These are phyloP conservation scores for Petunia hybrid DNA, from an alignment of 305 asterid species.

Conservation along the genomic window DNA sequence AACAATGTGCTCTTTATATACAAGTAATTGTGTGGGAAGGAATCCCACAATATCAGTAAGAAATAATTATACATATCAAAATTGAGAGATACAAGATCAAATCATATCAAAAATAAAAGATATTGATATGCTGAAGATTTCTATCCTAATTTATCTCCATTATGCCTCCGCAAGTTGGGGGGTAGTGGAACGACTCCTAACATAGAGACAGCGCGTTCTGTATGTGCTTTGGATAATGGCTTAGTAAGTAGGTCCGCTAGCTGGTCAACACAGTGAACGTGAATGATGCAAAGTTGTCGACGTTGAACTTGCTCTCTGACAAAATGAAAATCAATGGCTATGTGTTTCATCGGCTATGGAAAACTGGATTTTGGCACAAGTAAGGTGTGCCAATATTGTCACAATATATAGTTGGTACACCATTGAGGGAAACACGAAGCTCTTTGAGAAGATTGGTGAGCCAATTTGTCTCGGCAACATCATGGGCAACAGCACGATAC, in stretches of 20 bases:
- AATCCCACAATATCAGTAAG: too few relatives aligned
- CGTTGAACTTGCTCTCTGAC: not conserved
- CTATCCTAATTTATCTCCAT: not conserved
- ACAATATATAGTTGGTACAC: not conserved
- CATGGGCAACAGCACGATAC: not conserved
- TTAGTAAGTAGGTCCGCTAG: not conserved
- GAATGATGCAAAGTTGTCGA: not conserved
- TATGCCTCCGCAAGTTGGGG: not conserved
- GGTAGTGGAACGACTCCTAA: not conserved
- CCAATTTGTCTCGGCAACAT: not conserved
- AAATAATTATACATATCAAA: too few relatives aligned
- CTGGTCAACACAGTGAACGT: not conserved
- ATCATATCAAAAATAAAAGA: not conserved
- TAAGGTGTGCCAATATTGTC: not conserved
- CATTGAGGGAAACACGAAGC: not conserved
- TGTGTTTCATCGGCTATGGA: too few relatives aligned
- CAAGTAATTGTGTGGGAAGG: too few relatives aligned
- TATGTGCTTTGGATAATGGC: too few relatives aligned
- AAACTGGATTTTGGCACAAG: not conserved
- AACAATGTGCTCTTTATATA: too few relatives aligned
- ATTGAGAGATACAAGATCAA: too few relatives aligned
- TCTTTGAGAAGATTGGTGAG: not conserved
- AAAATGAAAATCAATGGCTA: not conserved
- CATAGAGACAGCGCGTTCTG: too few relatives aligned
- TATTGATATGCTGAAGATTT: not conserved